These are phyloP conservation scores for Vanrija sp. DNA, from an alignment of 1,284 basidiomycete species.

Conservation along the genomic window DNA sequence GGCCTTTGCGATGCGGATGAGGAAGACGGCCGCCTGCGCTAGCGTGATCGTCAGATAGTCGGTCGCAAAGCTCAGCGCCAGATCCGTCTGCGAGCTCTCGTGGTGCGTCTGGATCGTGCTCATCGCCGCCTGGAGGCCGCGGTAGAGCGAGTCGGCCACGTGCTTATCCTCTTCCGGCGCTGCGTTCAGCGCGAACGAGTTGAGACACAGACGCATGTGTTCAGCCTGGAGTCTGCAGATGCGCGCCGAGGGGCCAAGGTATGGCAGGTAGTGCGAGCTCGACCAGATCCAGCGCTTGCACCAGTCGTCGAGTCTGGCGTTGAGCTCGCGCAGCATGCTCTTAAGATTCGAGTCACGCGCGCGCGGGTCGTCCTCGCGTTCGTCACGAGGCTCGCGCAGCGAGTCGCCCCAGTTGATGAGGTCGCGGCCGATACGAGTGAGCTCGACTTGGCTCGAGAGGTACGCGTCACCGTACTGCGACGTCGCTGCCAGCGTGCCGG, in stretches of 20 bases:
- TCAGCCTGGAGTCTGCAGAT: constrained; percentile 32
- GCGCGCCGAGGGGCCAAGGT: constrained; percentile 30
- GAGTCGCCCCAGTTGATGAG: constrained; percentile 31
- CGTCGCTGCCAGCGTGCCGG: constrained; percentile 20
- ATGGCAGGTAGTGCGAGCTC: constrained; percentile 32
- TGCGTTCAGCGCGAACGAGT: constrained; percentile 33
- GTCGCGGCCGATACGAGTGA: constrained; percentile 36
- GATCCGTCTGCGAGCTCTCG: constrained; percentile 31
- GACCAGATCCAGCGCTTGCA: constrained; percentile 32
- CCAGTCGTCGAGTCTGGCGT: constrained; percentile 33
- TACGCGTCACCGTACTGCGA: constrained; percentile 35
- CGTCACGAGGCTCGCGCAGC: constrained; percentile 21
- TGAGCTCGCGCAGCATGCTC: constrained; percentile 31
- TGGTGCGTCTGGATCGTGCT: constrained; percentile 33
- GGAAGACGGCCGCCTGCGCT: constrained; percentile 36
- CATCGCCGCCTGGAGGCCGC: constrained; percentile 34
- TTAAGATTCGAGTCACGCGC: constrained; percentile 22
- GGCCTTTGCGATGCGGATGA: constrained; percentile 29
- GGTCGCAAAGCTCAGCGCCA: constrained; percentile 34
- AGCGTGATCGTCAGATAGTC: constrained; percentile 39
- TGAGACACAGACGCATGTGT: constrained; percentile 36
- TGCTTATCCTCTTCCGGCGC: constrained; percentile 23
- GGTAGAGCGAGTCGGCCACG: constrained; percentile 26
- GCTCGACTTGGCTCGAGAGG: constrained; percentile 32
- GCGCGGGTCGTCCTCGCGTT: constrained; percentile 20